Evolutionary conservation across 805 yeast genomes (phyloP).

Genomic region (Kluyveromyces dobzhanskii): DNA sequence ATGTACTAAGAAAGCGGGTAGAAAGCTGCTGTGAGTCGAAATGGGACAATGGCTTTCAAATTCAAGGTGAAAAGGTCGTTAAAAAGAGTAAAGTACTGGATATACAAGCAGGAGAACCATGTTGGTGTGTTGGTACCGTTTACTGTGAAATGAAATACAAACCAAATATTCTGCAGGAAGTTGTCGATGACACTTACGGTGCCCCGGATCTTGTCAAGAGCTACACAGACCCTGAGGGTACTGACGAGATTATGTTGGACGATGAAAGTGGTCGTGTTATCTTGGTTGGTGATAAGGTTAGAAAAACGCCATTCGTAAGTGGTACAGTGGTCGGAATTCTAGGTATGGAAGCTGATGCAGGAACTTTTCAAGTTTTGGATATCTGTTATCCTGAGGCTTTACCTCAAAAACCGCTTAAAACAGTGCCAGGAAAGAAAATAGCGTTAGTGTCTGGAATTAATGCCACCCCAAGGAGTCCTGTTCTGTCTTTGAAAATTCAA

Average conservation of each 20-base stretch:
- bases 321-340: constrained; percentile 82
- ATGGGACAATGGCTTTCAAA: constrained; percentile 45
- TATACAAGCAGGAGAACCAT: constrained; percentile 36
- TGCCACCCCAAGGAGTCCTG: constrained; percentile 38
- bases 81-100: constrained; percentile 37
- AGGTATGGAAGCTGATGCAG: constrained; percentile 80
- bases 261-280: constrained; percentile 88
- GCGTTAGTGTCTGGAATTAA: constrained; percentile 75
- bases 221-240: constrained; percentile 44
- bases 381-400: constrained; percentile 61
- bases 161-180: constrained; percentile 78
- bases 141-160: constrained; percentile 78
- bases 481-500: constrained; percentile 38
- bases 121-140: constrained; percentile 84
- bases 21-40: constrained; percentile 37
- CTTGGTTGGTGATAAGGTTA: constrained; percentile 54
- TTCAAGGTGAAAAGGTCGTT: constrained; percentile 31
- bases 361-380: constrained; percentile 78
- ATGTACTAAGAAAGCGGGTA: constrained; percentile 39
- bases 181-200: constrained; percentile 44
- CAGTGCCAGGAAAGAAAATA: constrained; percentile 32
- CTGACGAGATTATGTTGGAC: constrained; percentile 66
- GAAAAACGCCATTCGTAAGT: constrained; percentile 59
- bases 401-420: constrained; percentile 39
- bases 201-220: constrained; percentile 35